Percentiles rank a stretch among this genome's conserved stretches.
Evolutionary conservation across 495 filamentous ascomycete species (phyloP).

Genomic region (Astrocystis sublimbata): DNA sequence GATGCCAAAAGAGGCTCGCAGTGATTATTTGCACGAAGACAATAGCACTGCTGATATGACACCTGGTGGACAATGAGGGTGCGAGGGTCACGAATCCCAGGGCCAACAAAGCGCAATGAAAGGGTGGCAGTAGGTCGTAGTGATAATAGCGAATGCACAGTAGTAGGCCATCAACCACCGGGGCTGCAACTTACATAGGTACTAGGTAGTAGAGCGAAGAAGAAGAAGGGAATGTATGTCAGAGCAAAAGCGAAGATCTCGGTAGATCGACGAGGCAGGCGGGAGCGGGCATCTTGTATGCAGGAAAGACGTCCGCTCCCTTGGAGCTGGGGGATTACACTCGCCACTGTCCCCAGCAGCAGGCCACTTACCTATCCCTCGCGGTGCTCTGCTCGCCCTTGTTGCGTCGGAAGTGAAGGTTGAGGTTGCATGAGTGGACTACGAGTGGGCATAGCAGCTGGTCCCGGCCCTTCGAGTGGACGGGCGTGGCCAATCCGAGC

Average conservation of each 20-base stretch:
- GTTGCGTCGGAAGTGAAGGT: constrained; percentile 26
- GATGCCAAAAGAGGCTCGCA: constrained; percentile 20
- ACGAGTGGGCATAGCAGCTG: constrained; percentile 26
- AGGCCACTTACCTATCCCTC: constrained; percentile 21
- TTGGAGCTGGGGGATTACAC: neutral
- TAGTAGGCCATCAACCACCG: constrained; percentile 16
- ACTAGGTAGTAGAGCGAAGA: too few relatives aligned
- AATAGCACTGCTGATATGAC: constrained; percentile 15
- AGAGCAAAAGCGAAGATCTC: constrained; percentile 23
- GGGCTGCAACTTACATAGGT: constrained; percentile 25
- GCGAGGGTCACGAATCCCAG: constrained; percentile 12
- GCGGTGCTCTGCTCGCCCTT: constrained; percentile 18
- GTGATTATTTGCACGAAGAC: constrained; percentile 18
- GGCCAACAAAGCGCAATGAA: constrained; percentile 28
- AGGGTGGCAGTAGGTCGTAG: constrained; percentile 1
- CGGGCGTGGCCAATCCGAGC: constrained; percentile 19
- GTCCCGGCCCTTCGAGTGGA: constrained; percentile 21
- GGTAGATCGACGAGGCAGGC: constrained; percentile 13
- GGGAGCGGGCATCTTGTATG: constrained; percentile 31
- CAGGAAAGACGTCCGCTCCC: constrained; percentile 1
- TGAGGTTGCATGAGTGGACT: constrained; percentile 26
- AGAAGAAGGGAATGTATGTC: constrained; percentile 12
- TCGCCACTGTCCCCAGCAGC: constrained; percentile 1
- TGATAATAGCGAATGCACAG: constrained; percentile 18
- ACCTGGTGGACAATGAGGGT: constrained; percentile 22